Conservation (phyloP, 345 rosid species). For the Gossypium turneri region DNA sequence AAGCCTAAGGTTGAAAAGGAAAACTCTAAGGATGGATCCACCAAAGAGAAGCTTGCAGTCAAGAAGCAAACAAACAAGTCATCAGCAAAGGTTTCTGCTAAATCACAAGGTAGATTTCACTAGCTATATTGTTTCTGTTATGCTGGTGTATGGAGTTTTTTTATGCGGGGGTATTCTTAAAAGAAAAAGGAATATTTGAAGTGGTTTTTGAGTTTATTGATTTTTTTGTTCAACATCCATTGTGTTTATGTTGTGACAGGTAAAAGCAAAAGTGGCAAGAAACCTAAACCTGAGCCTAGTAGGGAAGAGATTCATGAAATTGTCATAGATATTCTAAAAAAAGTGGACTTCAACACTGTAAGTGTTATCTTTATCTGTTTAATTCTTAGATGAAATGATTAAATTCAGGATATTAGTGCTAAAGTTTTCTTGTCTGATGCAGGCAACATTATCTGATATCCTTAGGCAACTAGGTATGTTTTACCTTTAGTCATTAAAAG, state of each 20-base stretch:
- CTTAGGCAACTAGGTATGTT: constrained; percentile 70
- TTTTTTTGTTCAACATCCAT: neutral
- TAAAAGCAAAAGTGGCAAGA: constrained; percentile 61
- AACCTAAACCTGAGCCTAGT: constrained; percentile 65
- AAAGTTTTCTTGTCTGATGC: constrained; percentile 25
- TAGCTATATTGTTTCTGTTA: neutral
- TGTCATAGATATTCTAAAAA: constrained; percentile 74
- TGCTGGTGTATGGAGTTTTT: neutral
- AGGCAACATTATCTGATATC: constrained; percentile 94
- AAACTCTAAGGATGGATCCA: constrained; percentile 31
- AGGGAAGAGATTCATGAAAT: constrained; percentile 86
- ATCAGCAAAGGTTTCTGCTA: constrained; percentile 42
- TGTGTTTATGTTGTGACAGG: constrained; percentile 29
- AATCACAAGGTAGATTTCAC: constrained; percentile 56
- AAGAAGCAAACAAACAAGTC: constrained; percentile 57
- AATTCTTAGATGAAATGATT: constrained; percentile 7
- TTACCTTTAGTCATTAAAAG: neutral
- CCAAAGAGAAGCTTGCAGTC: constrained; percentile 44
- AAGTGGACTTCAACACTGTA: constrained; percentile 97
- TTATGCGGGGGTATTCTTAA: neutral
- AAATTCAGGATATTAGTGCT: neutral
- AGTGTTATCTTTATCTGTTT: constrained; percentile 23
- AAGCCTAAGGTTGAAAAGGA: constrained; percentile 55
- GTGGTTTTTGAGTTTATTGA: neutral
- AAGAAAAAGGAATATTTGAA: neutral